Conservation (phyloP, 495 filamentous ascomycete species). For the Penicillium cataractarum region DNA sequence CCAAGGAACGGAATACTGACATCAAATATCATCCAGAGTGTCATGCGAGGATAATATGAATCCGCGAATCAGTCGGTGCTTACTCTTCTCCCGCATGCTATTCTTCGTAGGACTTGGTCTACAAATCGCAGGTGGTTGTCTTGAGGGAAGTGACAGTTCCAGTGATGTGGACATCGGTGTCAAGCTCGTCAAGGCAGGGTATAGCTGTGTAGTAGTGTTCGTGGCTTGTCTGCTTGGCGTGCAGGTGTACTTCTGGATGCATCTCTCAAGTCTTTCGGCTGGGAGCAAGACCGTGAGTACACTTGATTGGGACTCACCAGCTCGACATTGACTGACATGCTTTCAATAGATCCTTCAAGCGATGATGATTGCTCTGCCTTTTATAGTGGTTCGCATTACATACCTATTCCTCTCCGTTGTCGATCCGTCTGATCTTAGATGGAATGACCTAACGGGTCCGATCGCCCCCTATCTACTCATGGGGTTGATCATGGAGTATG, state of each 20-base stretch:
- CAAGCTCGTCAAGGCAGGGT: too few species aligned
- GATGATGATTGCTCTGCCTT: neutral
- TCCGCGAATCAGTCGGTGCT: too few species aligned
- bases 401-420: neutral
- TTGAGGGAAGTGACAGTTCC: too few species aligned
- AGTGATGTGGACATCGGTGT: too few species aligned
- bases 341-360: neutral
- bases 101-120: too few species aligned
- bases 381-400: neutral
- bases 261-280: neutral
- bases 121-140: too few species aligned
- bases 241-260: neutral
- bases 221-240: too few species aligned
- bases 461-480: slow-evolving; percentile 34
- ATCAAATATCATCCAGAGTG: too few species aligned
- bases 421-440: neutral
- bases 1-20: too few species aligned
- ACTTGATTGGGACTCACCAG: neutral
- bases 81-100: too few species aligned
- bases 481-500: slow-evolving; percentile 38
- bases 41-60: too few species aligned
- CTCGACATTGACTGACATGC: neutral
- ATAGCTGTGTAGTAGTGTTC: too few species aligned
- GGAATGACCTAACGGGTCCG: slow-evolving; percentile 13
- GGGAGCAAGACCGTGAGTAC: neutral